phyloP scores from a whole-genome alignment of 768 basidiomycete genomes.

The Boletus reticulatus region DNA sequence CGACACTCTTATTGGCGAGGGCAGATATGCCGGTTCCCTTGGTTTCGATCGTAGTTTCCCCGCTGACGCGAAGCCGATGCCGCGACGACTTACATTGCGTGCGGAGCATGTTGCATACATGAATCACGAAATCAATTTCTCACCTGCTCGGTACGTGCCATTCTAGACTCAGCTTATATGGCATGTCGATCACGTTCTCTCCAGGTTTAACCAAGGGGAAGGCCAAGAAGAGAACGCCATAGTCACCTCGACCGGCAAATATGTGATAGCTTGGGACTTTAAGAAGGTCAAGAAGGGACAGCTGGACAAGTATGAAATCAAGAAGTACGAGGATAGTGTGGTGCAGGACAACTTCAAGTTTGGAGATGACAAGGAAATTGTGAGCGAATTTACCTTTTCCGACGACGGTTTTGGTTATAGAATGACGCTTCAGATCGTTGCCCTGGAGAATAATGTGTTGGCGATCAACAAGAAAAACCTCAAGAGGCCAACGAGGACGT shows the following conservation, averaged over 20 bases:
- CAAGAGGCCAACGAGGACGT: conserved; percentile 75
- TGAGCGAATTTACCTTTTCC: conserved; percentile 35
- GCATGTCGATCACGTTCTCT: conserved; percentile 3
- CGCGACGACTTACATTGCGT: conserved; percentile 81
- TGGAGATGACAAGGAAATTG: conserved; percentile 95
- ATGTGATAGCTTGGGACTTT: conserved; percentile 97
- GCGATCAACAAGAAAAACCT: conserved; percentile 93
- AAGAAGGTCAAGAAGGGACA: conserved; percentile 91
- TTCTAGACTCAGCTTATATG: background rate
- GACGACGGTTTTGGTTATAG: conserved; percentile 1
- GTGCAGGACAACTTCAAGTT: conserved; percentile 99
- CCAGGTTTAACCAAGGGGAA: conserved; percentile 89
- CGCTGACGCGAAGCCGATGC: conserved; percentile 88
- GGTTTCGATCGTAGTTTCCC: conserved; percentile 97
- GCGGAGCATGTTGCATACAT: conserved; percentile 94
- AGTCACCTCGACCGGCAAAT: conserved; percentile 90
- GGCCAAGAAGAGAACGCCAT: conserved; percentile 92
- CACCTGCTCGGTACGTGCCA: conserved; percentile 77
- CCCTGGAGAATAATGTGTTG: conserved; percentile 90
- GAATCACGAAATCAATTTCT: conserved; percentile 82
- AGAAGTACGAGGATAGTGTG: conserved; percentile 91
- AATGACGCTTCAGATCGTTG: conserved; percentile 71
- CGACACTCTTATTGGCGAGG: conserved; percentile 92
- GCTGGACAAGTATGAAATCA: conserved; percentile 92
- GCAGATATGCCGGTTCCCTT: conserved; percentile 74